These are phyloP conservation scores for Ajuga chamaepitys DNA, from an alignment of 257 asterid species.

Conservation along the genomic window DNA sequence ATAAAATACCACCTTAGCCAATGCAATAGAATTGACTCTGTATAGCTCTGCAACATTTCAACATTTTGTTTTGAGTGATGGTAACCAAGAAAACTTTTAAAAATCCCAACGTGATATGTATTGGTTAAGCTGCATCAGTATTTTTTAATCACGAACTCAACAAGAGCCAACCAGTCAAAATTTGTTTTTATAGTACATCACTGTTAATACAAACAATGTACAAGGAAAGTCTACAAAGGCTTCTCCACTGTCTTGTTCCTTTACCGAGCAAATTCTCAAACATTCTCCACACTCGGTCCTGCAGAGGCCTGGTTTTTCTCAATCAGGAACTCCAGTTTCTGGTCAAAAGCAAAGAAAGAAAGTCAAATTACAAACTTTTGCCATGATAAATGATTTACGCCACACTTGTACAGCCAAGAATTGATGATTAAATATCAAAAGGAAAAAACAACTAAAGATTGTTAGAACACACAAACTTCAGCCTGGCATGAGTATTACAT, in stretches of 20 bases:
- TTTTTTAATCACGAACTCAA: too few species aligned
- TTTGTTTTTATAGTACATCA: too few species aligned
- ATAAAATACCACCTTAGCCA: too few species aligned
- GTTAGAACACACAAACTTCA: background rate
- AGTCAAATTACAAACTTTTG: background rate
- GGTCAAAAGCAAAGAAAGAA: constrained; percentile 15
- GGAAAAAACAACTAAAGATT: background rate
- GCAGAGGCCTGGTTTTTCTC: constrained; percentile 40
- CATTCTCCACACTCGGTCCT: constrained; percentile 15
- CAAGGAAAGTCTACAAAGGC: background rate
- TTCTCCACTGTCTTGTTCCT: background rate
- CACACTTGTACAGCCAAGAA: background rate
- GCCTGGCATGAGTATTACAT: background rate
- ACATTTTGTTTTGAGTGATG: too few species aligned
- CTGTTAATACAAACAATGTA: too few species aligned
- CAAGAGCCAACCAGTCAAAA: too few species aligned
- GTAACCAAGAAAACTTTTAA: too few species aligned
- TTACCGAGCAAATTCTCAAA: background rate
- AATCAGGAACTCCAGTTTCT: constrained; percentile 62
- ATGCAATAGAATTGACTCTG: too few species aligned
- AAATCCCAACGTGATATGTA: too few species aligned
- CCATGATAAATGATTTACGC: background rate
- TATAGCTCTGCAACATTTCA: too few species aligned
- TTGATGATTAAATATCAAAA: background rate
- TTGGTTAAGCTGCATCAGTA: too few species aligned